Conservation (phyloP, 192 early-diverging fungal genomes). For the Linnemannia schmuckeri region DNA sequence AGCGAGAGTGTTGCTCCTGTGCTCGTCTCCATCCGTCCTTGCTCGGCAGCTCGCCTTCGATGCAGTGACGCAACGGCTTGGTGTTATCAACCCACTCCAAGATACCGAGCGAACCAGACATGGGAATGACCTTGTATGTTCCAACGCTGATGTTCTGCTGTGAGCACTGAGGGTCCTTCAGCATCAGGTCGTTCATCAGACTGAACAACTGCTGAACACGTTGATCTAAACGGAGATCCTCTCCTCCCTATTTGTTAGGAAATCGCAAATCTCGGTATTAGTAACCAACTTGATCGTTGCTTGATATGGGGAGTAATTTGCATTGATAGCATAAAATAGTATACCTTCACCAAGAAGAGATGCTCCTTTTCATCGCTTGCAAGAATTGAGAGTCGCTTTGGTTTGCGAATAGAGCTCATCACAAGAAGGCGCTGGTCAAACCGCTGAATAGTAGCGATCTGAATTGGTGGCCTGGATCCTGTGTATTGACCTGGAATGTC, state of each 20-base stretch:
- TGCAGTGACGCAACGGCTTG: slow-evolving; percentile 72
- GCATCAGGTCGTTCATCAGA: slow-evolving; percentile 82
- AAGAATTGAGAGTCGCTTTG: slow-evolving; percentile 77
- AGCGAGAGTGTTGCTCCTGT: slow-evolving; percentile 60
- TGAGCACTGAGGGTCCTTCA: slow-evolving; percentile 64
- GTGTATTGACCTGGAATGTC: slow-evolving; percentile 86
- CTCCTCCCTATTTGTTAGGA: slow-evolving; percentile 73
- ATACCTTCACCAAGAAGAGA: slow-evolving; percentile 81
- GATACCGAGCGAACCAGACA: slow-evolving; percentile 73
- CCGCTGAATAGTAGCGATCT: slow-evolving; percentile 70
- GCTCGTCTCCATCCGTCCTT: slow-evolving; percentile 59
- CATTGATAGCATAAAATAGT: background rate
- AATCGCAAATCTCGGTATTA: background rate
- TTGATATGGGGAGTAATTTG: background rate
- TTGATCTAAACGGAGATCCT: slow-evolving; percentile 85
- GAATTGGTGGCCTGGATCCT: slow-evolving; percentile 66
- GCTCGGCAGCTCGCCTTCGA: slow-evolving; percentile 63
- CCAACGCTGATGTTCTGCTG: slow-evolving; percentile 68
- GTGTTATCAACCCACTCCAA: slow-evolving; percentile 86
- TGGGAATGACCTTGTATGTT: slow-evolving; percentile 81
- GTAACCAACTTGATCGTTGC: background rate
- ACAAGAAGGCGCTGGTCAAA: slow-evolving; percentile 76
- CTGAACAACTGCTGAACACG: slow-evolving; percentile 82
- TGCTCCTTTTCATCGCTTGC: slow-evolving; percentile 83
- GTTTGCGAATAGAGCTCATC: slow-evolving; percentile 79